These are phyloP conservation scores for Cordyceps fumosorosea DNA, from an alignment of 2,329 filamentous ascomycete species.

Conservation along the genomic window DNA sequence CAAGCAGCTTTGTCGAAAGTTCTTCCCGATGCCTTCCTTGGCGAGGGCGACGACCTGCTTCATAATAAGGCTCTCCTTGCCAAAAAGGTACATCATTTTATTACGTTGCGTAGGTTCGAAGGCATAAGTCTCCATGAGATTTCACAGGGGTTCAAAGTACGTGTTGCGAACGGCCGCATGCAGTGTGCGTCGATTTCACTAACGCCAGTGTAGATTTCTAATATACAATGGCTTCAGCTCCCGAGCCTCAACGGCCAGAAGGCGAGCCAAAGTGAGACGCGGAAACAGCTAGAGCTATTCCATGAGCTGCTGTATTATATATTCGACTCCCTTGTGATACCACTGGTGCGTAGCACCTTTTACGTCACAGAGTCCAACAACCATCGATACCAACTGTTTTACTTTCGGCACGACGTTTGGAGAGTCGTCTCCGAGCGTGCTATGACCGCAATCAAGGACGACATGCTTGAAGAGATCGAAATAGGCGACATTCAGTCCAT, in stretches of 20 bases:
- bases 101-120: conserved; percentile 75
- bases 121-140: conserved; percentile 72
- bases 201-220: conserved; percentile 45
- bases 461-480: conserved; percentile 74
- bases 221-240: conserved; percentile 66
- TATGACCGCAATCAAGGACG: conserved; percentile 57
- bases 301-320: conserved; percentile 85
- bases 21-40: conserved; percentile 72
- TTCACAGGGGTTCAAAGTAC: conserved; percentile 67
- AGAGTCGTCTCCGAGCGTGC: conserved; percentile 66
- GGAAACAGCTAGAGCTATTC: conserved; percentile 73
- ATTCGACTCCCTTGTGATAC: conserved; percentile 87
- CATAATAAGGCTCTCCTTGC: conserved; percentile 59
- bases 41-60: conserved; percentile 41
- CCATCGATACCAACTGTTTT: conserved; percentile 78
- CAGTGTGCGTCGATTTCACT: neutral
- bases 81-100: conserved; percentile 67
- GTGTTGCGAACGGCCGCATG: conserved; percentile 14
- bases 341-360: conserved; percentile 79
- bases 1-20: conserved; percentile 66
- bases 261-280: conserved; percentile 61
- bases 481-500: conserved; percentile 47
- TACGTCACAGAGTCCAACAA: conserved; percentile 87
- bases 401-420: conserved; percentile 94
- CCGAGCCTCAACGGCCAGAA: conserved; percentile 43